A percentile compares a stretch with the other conserved stretches of the same genome.
These are phyloP conservation scores for Apiospora malaysiana DNA, from an alignment of 2,329 filamentous ascomycete species.

Conservation along the genomic window DNA sequence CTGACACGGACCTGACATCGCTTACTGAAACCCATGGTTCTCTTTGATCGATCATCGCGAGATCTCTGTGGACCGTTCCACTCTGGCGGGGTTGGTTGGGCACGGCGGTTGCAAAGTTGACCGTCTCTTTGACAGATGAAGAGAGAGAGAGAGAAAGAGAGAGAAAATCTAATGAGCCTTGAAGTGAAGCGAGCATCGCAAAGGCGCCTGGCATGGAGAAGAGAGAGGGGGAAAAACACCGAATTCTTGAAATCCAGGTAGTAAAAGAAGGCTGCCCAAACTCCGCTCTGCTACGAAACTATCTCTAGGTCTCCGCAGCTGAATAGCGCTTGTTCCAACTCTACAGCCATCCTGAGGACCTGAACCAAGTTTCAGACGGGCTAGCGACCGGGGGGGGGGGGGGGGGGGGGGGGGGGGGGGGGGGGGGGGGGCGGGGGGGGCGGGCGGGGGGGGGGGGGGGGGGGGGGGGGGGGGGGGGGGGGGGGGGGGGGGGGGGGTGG, in stretches of 20 bases:
- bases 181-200: conserved; percentile 9
- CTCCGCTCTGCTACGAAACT: conserved; percentile 9
- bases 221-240: background rate
- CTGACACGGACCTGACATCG: conserved; percentile 11
- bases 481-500: too few species aligned
- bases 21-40: conserved; percentile 13
- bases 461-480: too few species aligned
- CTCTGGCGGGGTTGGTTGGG: conserved; percentile 5
- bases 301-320: background rate
- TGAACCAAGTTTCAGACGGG: conserved; percentile 2
- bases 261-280: background rate
- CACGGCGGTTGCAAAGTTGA: background rate
- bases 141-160: too few species aligned
- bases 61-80: conserved; percentile 1
- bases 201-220: background rate
- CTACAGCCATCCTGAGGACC: background rate
- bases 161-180: background rate
- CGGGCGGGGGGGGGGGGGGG: too few species aligned
- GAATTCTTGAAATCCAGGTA: background rate
- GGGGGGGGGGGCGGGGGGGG: too few species aligned
- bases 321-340: conserved; percentile 1
- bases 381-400: conserved; percentile 10
- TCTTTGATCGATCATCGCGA: background rate
- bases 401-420: too few species aligned
- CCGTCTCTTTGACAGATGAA: background rate